Evolutionary conservation across 1,139 yeast species (phyloP), one percentile per base, ranked within the genome.

Genomic region (Geotrichum candidum): DNA sequence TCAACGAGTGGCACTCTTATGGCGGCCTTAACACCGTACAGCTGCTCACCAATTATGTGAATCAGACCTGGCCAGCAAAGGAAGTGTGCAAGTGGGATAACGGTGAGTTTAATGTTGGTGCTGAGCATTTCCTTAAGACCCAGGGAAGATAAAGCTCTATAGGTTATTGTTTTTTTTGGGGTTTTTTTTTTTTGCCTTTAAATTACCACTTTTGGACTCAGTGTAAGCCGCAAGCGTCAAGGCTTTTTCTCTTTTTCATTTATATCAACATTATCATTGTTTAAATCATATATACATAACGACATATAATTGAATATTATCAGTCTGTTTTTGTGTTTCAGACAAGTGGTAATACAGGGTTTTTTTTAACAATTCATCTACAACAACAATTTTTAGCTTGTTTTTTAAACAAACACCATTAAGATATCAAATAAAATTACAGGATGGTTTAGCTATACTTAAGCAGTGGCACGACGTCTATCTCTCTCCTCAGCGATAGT

Each of bases 401-500:
- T 38, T 13, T 41, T 41, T 41, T 41, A 41, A 41, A 53, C 56
- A 58, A 52, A 55, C 56, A 58, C 61, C 61, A 58, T 53, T 58
- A 58, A 54, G 29, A 35, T 55, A 55, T 55, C 48, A 55, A 46
- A 50, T 46, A 55, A 55, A 48, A 56, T 55, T 55, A 59, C 58
- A 59, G 46, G 52, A 25, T 50, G 27, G 23, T 7, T 27, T 18
- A 33, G 27, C 29, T 33, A 41, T 50, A 23, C 27, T 33, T 41
- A 31, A 52, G 57, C 57, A 59, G 61, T 61, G 58, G 77, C 77
- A 64, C 80, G 78, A 66, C 81, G 80, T 87, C 96, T 88, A 92
- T 94, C 99, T 85, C 99, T 92, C 87, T 94, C 99, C 84, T 94
- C 99, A 77, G 98, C 84, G 80, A 92, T 91, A 76, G 96, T 81